phyloP scores from a whole-genome alignment of 2,329 filamentous ascomycete genomes.

The Alternaria hordeiaustralica region DNA sequence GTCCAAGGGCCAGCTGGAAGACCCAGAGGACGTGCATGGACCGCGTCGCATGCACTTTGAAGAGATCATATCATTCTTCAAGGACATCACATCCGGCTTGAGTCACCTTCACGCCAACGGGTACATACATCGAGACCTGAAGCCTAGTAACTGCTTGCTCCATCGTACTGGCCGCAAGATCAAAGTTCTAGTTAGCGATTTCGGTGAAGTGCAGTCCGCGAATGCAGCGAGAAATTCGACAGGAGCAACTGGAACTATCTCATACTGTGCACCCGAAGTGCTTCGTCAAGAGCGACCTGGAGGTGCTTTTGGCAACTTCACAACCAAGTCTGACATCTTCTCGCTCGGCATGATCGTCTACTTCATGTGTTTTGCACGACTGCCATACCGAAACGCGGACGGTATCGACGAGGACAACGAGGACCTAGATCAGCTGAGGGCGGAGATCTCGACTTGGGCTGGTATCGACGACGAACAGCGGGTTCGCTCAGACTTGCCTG shows the following conservation, averaged over 20 bases:
- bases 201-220: constrained; percentile 92
- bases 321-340: constrained; percentile 97
- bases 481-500: constrained; percentile 80
- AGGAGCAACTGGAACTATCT: constrained; percentile 93
- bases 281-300: constrained; percentile 67
- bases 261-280: constrained; percentile 96
- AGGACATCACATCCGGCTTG: constrained; percentile 90
- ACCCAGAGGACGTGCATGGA: constrained; percentile 59
- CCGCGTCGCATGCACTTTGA: constrained; percentile 74
- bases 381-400: constrained; percentile 87
- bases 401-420: constrained; percentile 89
- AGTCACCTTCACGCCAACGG: constrained; percentile 88
- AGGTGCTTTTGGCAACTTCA: constrained; percentile 89
- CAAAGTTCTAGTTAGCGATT: constrained; percentile 91
- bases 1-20: constrained; percentile 78
- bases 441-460: constrained; percentile 84
- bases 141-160: constrained; percentile 92
- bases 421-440: constrained; percentile 82
- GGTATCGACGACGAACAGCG: constrained; percentile 82
- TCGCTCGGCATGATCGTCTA: constrained; percentile 98
- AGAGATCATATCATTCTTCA: constrained; percentile 96
- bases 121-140: constrained; percentile 95
- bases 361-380: constrained; percentile 91
- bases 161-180: constrained; percentile 76
- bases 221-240: constrained; percentile 84